Evolutionary conservation across 2,329 filamentous ascomycete species (phyloP), one percentile per base, ranked within the genome.

Genomic region (Harringtonia aguacate): DNA sequence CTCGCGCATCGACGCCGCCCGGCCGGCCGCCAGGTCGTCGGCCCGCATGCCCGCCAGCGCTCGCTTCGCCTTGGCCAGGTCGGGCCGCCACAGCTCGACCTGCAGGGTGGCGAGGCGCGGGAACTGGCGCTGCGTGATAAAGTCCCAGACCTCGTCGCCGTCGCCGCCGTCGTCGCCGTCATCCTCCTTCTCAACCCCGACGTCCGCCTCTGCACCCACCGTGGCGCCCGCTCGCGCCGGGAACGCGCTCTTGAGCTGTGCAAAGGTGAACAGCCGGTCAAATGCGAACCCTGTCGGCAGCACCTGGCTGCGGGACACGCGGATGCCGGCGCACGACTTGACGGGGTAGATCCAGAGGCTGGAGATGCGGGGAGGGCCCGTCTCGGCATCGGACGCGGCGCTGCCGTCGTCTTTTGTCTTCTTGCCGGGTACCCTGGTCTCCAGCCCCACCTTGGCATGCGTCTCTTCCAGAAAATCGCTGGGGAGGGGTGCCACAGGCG

Each of bases 251-350:
- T 66, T 67, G 48, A 74, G 67, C 60, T 89, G 82, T 2, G 84
- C 87, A 58, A 95, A 86, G 39, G 79, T 82, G 66, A 88, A 94
- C 52, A 90, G 75, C 7, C 87, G 77, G 62, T 95, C 88, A 60
- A 83, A 84, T 58, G 82, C 75, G 45, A 94, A 69, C 3, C 88
- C 87, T 3, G 76, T 77, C 7, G 76, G 66, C 37, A 86, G 63
- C 15, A 92, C 71, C 43, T 76, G 73, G 47, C 75, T 76, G 48
- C 71, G 65, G 41, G 74, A 64, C 38, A 95, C 62, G 62, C 92
- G 86, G 44, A 94, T 78, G 24, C 83, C 84, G 45, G 67, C 69
- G 59, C 87, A 94, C 45, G 84, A 86, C 64, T 94, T 90, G 59
- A 95, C 65, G 1, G 89, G 88, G 60, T 92, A 90, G 47, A 88